phyloP scores from a whole-genome alignment of 1,284 basidiomycete genomes.

The Irpex sp. region DNA sequence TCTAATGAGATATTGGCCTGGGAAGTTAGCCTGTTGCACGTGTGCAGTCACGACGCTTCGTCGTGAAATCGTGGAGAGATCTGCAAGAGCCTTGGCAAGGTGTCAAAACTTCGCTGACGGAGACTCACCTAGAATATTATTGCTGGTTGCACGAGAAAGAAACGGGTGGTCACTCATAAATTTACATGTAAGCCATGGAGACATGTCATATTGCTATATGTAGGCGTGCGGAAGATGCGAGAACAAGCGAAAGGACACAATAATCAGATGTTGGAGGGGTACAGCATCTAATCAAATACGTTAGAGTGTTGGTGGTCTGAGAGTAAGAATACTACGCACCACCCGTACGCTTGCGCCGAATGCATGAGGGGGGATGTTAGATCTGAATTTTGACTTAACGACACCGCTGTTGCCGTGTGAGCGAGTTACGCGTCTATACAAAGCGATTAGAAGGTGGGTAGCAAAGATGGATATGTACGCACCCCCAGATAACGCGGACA shows the following conservation, averaged over 20 bases:
- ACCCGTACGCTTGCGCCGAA: slow-evolving; percentile 95
- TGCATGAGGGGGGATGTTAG: slow-evolving; percentile 93
- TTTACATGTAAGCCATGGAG: slow-evolving; percentile 21
- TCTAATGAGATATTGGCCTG: too few relatives aligned
- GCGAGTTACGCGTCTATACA: slow-evolving; percentile 78
- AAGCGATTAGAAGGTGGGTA: background rate
- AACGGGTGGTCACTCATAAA: background rate
- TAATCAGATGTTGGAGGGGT: slow-evolving; percentile 49
- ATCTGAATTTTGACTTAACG: slow-evolving; percentile 96
- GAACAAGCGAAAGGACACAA: slow-evolving; percentile 18
- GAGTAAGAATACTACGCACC: slow-evolving; percentile 50
- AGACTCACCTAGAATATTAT: background rate
- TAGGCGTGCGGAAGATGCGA: slow-evolving; percentile 38
- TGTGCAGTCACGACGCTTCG: background rate
- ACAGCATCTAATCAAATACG: slow-evolving; percentile 40
- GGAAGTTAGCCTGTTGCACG: background rate
- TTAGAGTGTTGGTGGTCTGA: background rate
- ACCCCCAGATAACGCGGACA: slow-evolving; percentile 98
- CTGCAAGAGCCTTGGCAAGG: background rate
- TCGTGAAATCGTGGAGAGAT: background rate
- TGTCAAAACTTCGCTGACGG: background rate
- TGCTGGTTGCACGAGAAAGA: background rate
- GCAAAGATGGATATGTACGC: slow-evolving; percentile 23
- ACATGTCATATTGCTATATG: slow-evolving; percentile 43
- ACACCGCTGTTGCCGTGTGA: slow-evolving; percentile 94